Evolutionary conservation across 805 yeast species (phyloP).

Genomic region (Candida adriatica): DNA sequence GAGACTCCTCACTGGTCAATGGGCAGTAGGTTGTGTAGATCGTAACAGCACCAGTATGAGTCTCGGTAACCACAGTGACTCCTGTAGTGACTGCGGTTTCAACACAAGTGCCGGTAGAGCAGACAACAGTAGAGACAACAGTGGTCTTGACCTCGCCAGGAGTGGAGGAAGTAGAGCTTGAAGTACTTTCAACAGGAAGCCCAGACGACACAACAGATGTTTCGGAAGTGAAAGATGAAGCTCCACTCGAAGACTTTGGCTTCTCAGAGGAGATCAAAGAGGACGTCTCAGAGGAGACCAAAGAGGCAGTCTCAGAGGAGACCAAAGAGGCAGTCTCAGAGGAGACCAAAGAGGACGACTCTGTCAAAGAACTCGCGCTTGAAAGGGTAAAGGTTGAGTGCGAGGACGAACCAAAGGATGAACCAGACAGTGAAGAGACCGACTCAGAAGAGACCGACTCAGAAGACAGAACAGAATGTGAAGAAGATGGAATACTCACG

Average conservation of each 20-base stretch:
- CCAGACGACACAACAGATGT: slow-evolving; percentile 1
- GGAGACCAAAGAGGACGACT: neutral
- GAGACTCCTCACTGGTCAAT: neutral
- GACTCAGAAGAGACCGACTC: neutral
- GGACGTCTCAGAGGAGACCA: neutral
- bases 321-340: neutral
- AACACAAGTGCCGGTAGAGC: slow-evolving; percentile 1
- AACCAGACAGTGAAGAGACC: neutral
- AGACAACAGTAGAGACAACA: slow-evolving; percentile 1
- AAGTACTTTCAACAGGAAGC: neutral
- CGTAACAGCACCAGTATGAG: neutral
- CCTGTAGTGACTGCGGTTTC: slow-evolving; percentile 1
- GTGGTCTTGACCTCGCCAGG: neutral
- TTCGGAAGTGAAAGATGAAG: neutral
- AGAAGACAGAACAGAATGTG: neutral
- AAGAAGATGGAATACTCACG: neutral
- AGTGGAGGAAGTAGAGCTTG: no score
- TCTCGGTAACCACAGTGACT: slow-evolving; percentile 1
- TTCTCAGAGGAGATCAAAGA: neutral
- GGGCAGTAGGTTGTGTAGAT: slow-evolving; percentile 4
- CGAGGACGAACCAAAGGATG: no score
- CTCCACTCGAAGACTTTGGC: no score
- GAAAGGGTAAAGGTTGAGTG: no score
- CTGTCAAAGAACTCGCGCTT: no score
- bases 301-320: neutral